Evolutionary conservation across 345 rosid species (phyloP), one percentile per base, ranked within the genome.

Genomic region (Combretum micranthum): DNA sequence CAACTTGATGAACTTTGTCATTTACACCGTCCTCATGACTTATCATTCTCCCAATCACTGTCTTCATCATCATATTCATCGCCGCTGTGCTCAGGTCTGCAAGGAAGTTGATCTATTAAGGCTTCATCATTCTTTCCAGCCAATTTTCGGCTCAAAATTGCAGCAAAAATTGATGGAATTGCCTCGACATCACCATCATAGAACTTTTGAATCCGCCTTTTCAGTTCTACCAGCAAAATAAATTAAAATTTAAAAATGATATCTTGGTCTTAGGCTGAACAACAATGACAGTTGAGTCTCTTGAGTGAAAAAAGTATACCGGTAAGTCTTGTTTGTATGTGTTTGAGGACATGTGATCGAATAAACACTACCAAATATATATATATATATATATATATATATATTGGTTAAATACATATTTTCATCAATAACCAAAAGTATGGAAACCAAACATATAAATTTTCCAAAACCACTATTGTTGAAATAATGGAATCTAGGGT

Each of bases 91-190:
- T 47, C 13, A 32, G 59, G 15, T 4, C 20, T 20, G 32, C 50
- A 55, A 22, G 68, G 68, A 21, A 64, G 68, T 44, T 64, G 61
- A 9, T 64, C 55, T 0, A 64, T 57, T 6, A 64, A 48, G 22
- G 44, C 54, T 47, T 86, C 80, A 1, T 78, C 88, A 50, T 80
- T 75, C 58, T 75, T 69, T 37, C 90, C 90, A 0, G 87, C 69
- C 69, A 88, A 57, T 74, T 83, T 85, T 65, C 93, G 75, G 53
- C 51, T 75, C 74, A 81, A 65, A 53, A 88, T 75, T 25, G 71
- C 84, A 62, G 81, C 94, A 13, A 88, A 75, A 13, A 88, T 78
- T 0, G 69, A 64, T 0, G 93, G 94, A 6, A 88, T 53, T 8
- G 80, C 85, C 17, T 76, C 83, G 13, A 61, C 81, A 52, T 88